Conservation (phyloP, 1,139 yeast species). For the Nakaseomyces kungkrabaensis region DNA sequence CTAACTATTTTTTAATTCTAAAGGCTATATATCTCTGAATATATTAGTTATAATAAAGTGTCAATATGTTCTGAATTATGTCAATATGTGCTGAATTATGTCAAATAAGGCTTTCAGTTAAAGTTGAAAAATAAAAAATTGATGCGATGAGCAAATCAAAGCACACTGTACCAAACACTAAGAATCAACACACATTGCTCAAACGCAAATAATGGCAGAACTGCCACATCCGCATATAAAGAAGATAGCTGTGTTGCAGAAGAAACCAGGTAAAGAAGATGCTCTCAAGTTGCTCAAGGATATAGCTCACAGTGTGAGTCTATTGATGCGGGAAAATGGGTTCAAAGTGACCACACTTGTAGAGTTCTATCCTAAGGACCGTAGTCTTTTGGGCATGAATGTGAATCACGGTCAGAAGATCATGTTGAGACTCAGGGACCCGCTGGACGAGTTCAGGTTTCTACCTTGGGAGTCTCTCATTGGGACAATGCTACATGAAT, state of each 20-base stretch:
- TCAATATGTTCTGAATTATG: too few species aligned
- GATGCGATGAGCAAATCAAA: neutral
- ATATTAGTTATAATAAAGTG: too few species aligned
- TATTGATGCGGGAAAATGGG: conserved; percentile 60
- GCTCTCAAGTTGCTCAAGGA: conserved; percentile 53
- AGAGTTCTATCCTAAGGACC: conserved; percentile 77
- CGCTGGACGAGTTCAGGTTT: conserved; percentile 47
- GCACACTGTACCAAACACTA: too few species aligned
- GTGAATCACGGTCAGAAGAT: conserved; percentile 78
- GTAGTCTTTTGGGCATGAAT: conserved; percentile 65
- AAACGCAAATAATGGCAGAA: neutral
- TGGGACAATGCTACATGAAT: conserved; percentile 83
- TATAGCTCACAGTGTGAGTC: conserved; percentile 55
- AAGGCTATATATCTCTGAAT: too few species aligned
- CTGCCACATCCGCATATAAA: conserved; percentile 19
- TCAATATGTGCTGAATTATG: too few species aligned
- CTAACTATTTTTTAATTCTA: too few species aligned
- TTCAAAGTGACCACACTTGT: conserved; percentile 60
- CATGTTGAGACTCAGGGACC: conserved; percentile 57
- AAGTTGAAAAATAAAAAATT: neutral
- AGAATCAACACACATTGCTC: too few species aligned
- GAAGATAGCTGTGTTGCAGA: conserved; percentile 46
- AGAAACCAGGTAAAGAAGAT: conserved; percentile 43
- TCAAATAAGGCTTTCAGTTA: too few species aligned
- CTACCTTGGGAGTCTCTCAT: conserved; percentile 57